Evolutionary conservation across 805 yeast genomes (phyloP).

Genomic region (Cyberlindnera misumaiensis): DNA sequence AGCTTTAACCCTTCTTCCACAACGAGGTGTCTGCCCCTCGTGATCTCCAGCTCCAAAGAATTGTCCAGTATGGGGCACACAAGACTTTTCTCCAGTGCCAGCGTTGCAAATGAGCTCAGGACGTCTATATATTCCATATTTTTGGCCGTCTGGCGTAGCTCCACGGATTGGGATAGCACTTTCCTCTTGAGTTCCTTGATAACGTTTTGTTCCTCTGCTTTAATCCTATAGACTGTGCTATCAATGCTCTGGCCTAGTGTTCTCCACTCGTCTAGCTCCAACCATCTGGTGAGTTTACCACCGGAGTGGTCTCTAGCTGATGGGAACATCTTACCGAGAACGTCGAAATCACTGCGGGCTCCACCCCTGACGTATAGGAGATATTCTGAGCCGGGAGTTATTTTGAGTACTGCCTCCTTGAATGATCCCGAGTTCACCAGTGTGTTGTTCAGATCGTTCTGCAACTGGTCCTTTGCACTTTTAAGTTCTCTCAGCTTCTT

Average conservation of each 20-base stretch:
- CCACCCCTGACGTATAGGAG: conserved; percentile 38
- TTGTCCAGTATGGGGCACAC: conserved; percentile 58
- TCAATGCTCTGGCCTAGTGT: conserved; percentile 44
- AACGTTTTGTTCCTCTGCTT: conserved; percentile 46
- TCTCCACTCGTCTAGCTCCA: conserved; percentile 45
- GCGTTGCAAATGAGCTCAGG: conserved; percentile 59
- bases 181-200: conserved; percentile 40
- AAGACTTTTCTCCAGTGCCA: conserved; percentile 63
- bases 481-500: conserved; percentile 1
- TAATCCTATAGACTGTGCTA: conserved; percentile 39
- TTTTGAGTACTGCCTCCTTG: conserved; percentile 29
- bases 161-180: conserved; percentile 37
- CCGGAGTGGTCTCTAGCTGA: conserved; percentile 28
- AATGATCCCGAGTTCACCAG: conserved; percentile 22
- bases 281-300: conserved; percentile 38
- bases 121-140: conserved; percentile 65
- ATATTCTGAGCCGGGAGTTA: conserved; percentile 37
- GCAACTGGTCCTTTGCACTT: conserved; percentile 3
- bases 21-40: conserved; percentile 74
- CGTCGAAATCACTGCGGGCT: conserved; percentile 13
- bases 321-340: conserved; percentile 6
- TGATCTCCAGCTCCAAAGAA: conserved; percentile 40
- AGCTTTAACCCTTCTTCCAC: conserved; percentile 64
- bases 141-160: conserved; percentile 44
- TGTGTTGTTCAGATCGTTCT: conserved; percentile 2